Base-by-base conservation (phyloP, 1,284 basidiomycete species). In the Sporisorium sorghi region DNA sequence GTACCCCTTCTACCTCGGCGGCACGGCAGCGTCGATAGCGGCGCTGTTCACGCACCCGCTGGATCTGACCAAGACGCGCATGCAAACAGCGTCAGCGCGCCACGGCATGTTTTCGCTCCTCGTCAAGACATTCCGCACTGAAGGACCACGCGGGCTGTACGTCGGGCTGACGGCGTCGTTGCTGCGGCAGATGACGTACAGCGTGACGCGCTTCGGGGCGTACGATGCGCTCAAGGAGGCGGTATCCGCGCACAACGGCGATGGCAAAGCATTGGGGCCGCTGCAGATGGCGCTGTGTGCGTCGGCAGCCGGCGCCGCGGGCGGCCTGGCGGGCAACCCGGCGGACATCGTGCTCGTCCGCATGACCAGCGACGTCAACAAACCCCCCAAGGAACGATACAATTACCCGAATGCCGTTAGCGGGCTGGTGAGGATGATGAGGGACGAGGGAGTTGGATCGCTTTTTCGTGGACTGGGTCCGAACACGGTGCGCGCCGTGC, bases 281-380 rank as follows among this genome's bases (percentile, higher is more conserved):
- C 48, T 76, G 51, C 77, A 73, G 55, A 78, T 80, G 57, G 79
- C 77, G 7, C 14, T 72, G 43, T 78, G 72, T 35, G 83, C 82
- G 0, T 70, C 69, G 15, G 57, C 73, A 6, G 82, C 81, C 0
- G 80, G 83, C 35, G 80, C 77, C 0, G 81, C 77, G 15, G 81
- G 81, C 5, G 81, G 81, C 9, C 47, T 83, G 28, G 81, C 81
- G 10, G 81, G 81, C 2, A 83, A 83, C 48, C 80, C 80, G 4
- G 80, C 81, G 76, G 92, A 92, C 88, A 84, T 86, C 47, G 60
- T 86, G 53, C 81, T 86, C 11, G 86, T 86, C 10, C 77, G 86
- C 35, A 86, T 86, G 85, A 86, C 85, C 7, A 81, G 82, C 14
- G 85, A 86, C 66, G 76, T 85, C 46, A 79, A 83, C 51, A 82